Percentiles rank a stretch among this genome's conserved stretches.
Evolutionary conservation across 1,139 yeast species (phyloP).

Genomic region (Blastobotrys malaysiensis): DNA sequence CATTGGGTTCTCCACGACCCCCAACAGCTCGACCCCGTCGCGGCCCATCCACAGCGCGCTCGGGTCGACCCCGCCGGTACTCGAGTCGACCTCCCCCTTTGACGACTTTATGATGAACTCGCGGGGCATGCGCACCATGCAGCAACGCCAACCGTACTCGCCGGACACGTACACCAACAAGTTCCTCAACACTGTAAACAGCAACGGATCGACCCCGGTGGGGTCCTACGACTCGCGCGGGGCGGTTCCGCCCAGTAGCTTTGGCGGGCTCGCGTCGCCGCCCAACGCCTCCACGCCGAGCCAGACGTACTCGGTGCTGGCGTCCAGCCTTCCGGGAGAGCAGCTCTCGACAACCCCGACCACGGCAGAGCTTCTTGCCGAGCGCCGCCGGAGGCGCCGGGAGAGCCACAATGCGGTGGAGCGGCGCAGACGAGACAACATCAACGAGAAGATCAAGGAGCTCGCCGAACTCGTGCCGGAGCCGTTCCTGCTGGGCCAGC

Average conservation of each 20-base stretch:
- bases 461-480: conserved; percentile 64
- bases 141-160: conserved; percentile 13
- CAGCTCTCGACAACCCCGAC: conserved; percentile 20
- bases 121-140: conserved; percentile 11
- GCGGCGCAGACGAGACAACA: conserved; percentile 76
- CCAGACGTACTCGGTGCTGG: conserved; percentile 6
- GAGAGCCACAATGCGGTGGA: conserved; percentile 43
- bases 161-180: conserved; percentile 17
- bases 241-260: neutral
- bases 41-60: conserved; percentile 7
- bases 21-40: conserved; percentile 12
- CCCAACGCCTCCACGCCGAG: conserved; percentile 10
- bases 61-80: conserved; percentile 28
- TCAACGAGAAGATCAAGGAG: conserved; percentile 85
- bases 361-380: conserved; percentile 23
- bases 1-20: conserved; percentile 15
- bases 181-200: conserved; percentile 13
- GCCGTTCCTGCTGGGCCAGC: conserved; percentile 42
- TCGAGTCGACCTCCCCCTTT: conserved; percentile 30
- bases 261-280: conserved; percentile 11
- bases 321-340: conserved; percentile 13
- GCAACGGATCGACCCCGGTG: conserved; percentile 23
- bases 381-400: conserved; percentile 40
- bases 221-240: conserved; percentile 20
- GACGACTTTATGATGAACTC: conserved; percentile 25